phyloP scores from a whole-genome alignment of 495 filamentous ascomycete genomes.

The Xylaria telfairii region DNA sequence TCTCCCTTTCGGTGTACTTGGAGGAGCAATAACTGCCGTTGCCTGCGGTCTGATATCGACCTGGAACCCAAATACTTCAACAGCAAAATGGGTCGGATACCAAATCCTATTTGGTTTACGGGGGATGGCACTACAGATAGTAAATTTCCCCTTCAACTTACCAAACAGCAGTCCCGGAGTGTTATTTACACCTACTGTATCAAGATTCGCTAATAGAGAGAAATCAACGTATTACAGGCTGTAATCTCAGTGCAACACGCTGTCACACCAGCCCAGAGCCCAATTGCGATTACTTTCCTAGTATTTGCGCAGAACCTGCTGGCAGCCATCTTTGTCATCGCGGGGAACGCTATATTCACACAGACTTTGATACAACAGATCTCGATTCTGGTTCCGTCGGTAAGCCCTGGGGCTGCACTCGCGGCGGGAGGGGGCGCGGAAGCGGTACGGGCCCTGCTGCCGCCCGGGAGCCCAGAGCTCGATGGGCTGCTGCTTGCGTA shows the following conservation, averaged over 20 bases:
- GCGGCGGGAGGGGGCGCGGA: not conserved
- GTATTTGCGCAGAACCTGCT: constrained; percentile 59
- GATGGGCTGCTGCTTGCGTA: constrained; percentile 51
- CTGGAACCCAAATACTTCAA: constrained; percentile 48
- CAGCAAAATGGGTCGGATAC: constrained; percentile 63
- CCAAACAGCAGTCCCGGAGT: not conserved
- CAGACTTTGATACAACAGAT: constrained; percentile 31
- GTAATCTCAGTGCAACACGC: constrained; percentile 61
- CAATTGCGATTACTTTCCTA: constrained; percentile 58
- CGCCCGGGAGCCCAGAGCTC: constrained; percentile 21
- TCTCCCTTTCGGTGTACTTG: constrained; percentile 53
- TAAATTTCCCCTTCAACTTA: constrained; percentile 15
- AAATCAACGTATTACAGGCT: constrained; percentile 43
- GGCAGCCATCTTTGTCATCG: constrained; percentile 54
- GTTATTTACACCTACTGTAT: not conserved
- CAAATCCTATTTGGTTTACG: constrained; percentile 62
- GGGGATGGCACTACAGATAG: constrained; percentile 57
- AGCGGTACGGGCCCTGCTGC: not conserved
- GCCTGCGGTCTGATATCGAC: constrained; percentile 59
- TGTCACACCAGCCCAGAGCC: constrained; percentile 50
- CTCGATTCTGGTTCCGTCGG: not conserved
- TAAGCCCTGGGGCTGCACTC: not conserved
- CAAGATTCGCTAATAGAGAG: not conserved
- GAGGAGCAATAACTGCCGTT: constrained; percentile 63
- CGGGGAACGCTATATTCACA: constrained; percentile 57